Evolutionary conservation across 768 basidiomycete species (phyloP).

Genomic region (Xerocomus spinulosus): DNA sequence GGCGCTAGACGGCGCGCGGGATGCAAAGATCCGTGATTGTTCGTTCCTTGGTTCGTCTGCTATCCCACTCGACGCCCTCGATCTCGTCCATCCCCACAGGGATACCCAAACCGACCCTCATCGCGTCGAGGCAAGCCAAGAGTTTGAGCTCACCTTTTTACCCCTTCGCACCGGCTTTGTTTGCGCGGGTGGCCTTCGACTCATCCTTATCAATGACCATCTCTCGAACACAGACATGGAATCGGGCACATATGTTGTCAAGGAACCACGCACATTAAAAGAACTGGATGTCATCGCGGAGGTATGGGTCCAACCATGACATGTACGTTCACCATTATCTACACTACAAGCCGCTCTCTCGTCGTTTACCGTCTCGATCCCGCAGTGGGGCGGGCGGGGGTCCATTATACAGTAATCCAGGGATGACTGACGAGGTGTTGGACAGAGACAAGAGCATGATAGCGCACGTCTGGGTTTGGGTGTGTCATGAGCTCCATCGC

Average conservation of each 20-base stretch:
- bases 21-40: slow-evolving; percentile 30
- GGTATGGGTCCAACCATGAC: slow-evolving; percentile 52
- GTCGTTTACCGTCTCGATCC: no score
- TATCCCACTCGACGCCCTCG: slow-evolving; percentile 41
- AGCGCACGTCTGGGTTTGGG: slow-evolving; percentile 81
- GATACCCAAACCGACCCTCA: slow-evolving; percentile 8
- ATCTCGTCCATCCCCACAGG: slow-evolving; percentile 23
- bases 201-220: slow-evolving; percentile 58
- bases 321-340: slow-evolving; percentile 6
- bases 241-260: slow-evolving; percentile 18
- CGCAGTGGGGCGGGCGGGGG: no score
- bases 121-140: slow-evolving; percentile 41
- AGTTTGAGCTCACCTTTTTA: slow-evolving; percentile 63
- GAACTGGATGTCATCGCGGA: slow-evolving; percentile 73
- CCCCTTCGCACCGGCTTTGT: slow-evolving; percentile 57
- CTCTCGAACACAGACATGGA: slow-evolving; percentile 36
- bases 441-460: slow-evolving; percentile 85
- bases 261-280: slow-evolving; percentile 48
- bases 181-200: slow-evolving; percentile 65
- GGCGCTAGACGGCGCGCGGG: slow-evolving; percentile 33
- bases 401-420: slow-evolving; percentile 49
- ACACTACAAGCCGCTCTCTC: slow-evolving; percentile 6
- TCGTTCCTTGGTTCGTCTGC: slow-evolving; percentile 50
- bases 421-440: slow-evolving; percentile 90
- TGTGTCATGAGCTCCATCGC: slow-evolving; percentile 95